These are phyloP conservation scores for Chalciporus pseudorubinellus DNA, from an alignment of 768 basidiomycete genomes.

Conservation along the genomic window DNA sequence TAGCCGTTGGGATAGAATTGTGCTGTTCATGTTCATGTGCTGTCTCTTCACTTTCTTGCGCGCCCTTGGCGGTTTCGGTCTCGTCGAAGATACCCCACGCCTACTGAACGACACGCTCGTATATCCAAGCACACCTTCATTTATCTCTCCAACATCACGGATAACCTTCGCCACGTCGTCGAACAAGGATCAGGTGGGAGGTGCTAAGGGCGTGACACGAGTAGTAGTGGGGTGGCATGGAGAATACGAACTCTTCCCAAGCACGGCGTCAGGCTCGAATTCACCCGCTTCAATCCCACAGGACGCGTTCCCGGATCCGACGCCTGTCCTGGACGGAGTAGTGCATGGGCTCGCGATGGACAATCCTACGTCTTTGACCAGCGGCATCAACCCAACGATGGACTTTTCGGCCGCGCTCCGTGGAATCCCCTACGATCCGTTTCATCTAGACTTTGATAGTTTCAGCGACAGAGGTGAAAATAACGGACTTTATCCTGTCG, in stretches of 20 bases:
- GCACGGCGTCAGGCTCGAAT: not conserved
- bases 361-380: not conserved
- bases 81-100: conserved; percentile 1
- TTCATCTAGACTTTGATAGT: conserved; percentile 15
- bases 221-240: conserved; percentile 20
- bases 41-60: conserved; percentile 25
- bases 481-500: conserved; percentile 9
- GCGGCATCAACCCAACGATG: not conserved
- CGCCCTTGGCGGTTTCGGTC: conserved; percentile 25
- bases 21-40: conserved; percentile 25
- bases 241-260: conserved; percentile 16
- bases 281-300: conserved; percentile 16
- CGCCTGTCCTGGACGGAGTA: conserved; percentile 1
- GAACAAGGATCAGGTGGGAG: conserved; percentile 1
- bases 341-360: not conserved
- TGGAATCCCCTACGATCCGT: conserved; percentile 21
- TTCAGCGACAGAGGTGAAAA: not conserved
- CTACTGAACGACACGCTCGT: not conserved
- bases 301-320: conserved; percentile 24
- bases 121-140: not conserved
- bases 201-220: not conserved
- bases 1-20: conserved; percentile 20
- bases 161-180: not conserved
- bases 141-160: not conserved
- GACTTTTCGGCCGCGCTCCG: conserved; percentile 2